These are phyloP conservation scores for Sophora flavescens DNA, from an alignment of 306 rosid genomes.

Conservation along the genomic window DNA sequence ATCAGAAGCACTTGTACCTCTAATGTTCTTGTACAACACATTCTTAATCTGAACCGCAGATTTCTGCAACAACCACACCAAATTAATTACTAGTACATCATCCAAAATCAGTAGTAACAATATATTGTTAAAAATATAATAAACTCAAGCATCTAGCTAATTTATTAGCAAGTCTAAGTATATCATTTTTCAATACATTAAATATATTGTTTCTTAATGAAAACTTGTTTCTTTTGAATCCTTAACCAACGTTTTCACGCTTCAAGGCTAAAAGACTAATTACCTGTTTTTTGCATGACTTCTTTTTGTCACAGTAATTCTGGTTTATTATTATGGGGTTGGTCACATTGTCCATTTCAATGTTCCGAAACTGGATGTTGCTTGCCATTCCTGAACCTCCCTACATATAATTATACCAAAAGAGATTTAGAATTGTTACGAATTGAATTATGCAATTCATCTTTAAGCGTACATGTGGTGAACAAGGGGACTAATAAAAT, in stretches of 20 bases:
- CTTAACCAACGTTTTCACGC: too few relatives aligned
- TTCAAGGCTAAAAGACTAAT: background rate
- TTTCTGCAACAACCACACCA: slow-evolving; percentile 33
- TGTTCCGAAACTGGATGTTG: slow-evolving; percentile 65
- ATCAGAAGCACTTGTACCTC: slow-evolving; percentile 73
- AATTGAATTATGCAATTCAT: background rate
- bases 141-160: too few relatives aligned
- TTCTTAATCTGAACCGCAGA: slow-evolving; percentile 68
- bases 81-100: background rate
- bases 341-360: slow-evolving; percentile 66
- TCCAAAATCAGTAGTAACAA: background rate
- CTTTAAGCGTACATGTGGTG: background rate
- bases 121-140: too few relatives aligned
- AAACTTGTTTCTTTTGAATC: too few relatives aligned
- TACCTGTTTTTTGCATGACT: slow-evolving; percentile 53
- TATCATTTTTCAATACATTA: too few relatives aligned
- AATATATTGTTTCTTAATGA: too few relatives aligned
- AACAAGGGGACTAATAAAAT: background rate
- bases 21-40: slow-evolving; percentile 76
- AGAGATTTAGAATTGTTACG: background rate
- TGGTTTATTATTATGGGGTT: slow-evolving; percentile 82
- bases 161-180: too few relatives aligned
- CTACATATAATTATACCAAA: slow-evolving; percentile 44
- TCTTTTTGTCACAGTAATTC: slow-evolving; percentile 69
- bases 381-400: slow-evolving; percentile 85